phyloP scores from a whole-genome alignment of 139 green algal species.

The Deuterostichococcus epilithicus region DNA sequence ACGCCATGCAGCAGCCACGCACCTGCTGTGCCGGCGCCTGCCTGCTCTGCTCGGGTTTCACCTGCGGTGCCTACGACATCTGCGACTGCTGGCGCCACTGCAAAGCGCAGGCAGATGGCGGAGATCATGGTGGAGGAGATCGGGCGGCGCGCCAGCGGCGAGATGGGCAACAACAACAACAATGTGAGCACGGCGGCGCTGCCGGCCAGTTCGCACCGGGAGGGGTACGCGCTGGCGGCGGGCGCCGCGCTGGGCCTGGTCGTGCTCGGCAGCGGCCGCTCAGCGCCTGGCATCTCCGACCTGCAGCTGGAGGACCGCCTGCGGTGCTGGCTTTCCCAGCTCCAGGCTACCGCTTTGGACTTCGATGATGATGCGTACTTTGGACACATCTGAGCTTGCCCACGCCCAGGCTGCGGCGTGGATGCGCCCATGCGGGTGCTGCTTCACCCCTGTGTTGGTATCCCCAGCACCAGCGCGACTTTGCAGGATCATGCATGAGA shows the following conservation, averaged over 20 bases:
- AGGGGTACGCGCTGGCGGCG: constrained; percentile 86
- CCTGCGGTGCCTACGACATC: neutral
- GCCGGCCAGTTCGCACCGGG: constrained; percentile 55
- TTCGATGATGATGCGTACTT: no score
- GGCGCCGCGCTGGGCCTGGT: constrained; percentile 89
- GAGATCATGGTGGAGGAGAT: constrained; percentile 92
- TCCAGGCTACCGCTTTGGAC: no score
- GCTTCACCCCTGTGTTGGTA: no score
- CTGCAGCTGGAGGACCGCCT: constrained; percentile 73
- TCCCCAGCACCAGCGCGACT: no score
- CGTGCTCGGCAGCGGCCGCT: constrained; percentile 68
- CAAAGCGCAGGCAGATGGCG: constrained; percentile 67
- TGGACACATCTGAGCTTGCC: no score
- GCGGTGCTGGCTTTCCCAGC: constrained; percentile 14
- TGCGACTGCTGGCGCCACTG: constrained; percentile 19
- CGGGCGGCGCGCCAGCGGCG: constrained; percentile 46
- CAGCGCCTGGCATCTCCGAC: constrained; percentile 66
- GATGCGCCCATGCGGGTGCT: no score
- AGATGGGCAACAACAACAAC: constrained; percentile 6
- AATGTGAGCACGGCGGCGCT: neutral
- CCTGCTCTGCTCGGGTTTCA: neutral
- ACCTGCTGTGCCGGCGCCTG: neutral
- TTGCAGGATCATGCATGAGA: no score
- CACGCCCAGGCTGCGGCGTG: no score
- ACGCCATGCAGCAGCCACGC: neutral